Evolutionary conservation across 2,329 filamentous ascomycete genomes (phyloP).

Genomic region (Diaporthe ilicicola): DNA sequence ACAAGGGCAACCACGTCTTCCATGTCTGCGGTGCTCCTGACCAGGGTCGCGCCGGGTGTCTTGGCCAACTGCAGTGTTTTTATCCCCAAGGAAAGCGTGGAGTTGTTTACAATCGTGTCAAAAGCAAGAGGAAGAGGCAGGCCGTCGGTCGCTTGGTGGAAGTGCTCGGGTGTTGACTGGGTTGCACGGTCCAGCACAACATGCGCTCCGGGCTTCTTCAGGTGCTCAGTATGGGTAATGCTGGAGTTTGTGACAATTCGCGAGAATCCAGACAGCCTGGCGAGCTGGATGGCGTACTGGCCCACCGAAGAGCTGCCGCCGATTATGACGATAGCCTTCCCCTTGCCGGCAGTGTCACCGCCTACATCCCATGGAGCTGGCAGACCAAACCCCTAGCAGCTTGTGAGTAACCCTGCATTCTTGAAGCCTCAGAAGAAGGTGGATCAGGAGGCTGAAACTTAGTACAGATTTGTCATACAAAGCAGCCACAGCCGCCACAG

Average conservation of each 20-base stretch:
- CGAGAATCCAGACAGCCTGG: constrained; percentile 51
- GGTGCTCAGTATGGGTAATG: constrained; percentile 46
- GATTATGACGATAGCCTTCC: constrained; percentile 49
- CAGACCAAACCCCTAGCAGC: constrained; percentile 35
- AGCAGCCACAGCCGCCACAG: constrained; percentile 34
- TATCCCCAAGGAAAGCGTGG: constrained; percentile 43
- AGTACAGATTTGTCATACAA: constrained; percentile 35
- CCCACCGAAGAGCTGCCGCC: constrained; percentile 47
- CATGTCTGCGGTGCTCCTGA: background rate
- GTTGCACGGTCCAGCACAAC: constrained; percentile 34
- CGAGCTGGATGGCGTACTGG: constrained; percentile 53
- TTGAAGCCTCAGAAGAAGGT: no score
- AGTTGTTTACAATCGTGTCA: constrained; percentile 41
- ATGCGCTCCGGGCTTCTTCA: constrained; percentile 35
- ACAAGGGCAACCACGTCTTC: background rate
- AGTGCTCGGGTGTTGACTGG: constrained; percentile 38
- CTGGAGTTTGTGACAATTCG: constrained; percentile 49
- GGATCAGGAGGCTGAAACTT: background rate
- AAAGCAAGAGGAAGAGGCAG: constrained; percentile 42
- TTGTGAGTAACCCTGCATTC: background rate
- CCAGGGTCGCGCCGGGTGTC: constrained; percentile 12
- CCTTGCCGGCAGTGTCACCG: constrained; percentile 47
- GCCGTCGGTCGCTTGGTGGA: constrained; percentile 37
- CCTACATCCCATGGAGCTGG: constrained; percentile 41
- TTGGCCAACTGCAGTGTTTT: constrained; percentile 37